Base-by-base conservation (phyloP, 163 green algal genomes). In the Chlorella variabilis region DNA sequence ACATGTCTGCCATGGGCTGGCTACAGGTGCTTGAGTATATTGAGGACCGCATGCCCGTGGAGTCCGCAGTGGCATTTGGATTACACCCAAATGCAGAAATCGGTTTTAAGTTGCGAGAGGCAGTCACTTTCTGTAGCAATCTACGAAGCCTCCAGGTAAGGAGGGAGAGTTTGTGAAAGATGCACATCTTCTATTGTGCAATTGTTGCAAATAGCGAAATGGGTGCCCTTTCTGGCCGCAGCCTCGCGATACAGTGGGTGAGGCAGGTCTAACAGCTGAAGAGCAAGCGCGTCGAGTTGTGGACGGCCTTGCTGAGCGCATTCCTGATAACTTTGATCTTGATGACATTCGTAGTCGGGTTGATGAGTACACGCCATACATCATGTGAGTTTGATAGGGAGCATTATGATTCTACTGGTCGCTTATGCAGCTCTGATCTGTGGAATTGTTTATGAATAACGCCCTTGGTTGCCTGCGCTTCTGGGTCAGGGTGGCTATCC, bases 31-130 rank as follows among this genome's bases (percentile, higher is more conserved):
- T 96, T 21, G 91, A 96, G 78, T 96, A 93, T 80, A 88, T 98
- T 45, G 87, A 94, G 49, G 93, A 97, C 58, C 66, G 39, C 41
- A 94, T 98, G 90, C 94, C 94, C 0, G 86, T 90, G 21, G 95
- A 98, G 87, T 96, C 90, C 1, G 92, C 95, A 0, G 69, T 94
- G 2, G 92, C 93, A 2, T 98, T 97, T 83, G 95, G 95, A 2
- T 84, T 98, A 86, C 94, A 98, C 89, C 91, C 94, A 70, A 98
- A 98, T 81, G 96, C 95, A 4, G 95, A 98, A 85, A 95, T 98
- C 36, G 93, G 94, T 36, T 98, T 97, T 91, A 94, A 95, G 83
- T 91, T 97, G 70, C 91, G 93, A 31, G 93, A 83, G 66, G 67
- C 68, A 25, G 54, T 31, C 2, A 27, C 70, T 25, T 83, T 79